Base-by-base conservation (phyloP, 2,329 filamentous ascomycete species). In the Aphanocladium album region DNA sequence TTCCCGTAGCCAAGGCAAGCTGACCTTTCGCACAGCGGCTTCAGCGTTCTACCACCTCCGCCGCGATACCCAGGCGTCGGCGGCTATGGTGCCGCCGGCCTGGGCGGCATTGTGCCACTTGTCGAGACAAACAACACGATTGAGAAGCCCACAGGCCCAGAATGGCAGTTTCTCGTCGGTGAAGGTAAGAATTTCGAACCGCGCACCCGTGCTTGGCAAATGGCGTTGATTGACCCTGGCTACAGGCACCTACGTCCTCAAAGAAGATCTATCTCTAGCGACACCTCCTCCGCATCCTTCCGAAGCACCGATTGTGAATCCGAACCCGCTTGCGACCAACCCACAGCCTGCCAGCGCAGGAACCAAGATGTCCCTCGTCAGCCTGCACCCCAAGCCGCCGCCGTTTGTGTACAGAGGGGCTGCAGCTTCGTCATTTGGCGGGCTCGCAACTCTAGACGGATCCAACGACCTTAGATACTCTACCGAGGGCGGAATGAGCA, bases 251-350 rank as follows among this genome's bases (percentile, higher is more conserved):
- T 99, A 99, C 71, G 83, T 90, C 23, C 84, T 98, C 47, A 89
- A 92, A 73, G 93, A 99, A 76, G 91, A 96, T 72, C 79, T 99
- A 30, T 89, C 92, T 67, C 87, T 99, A 61, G 93, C 95, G 49
- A 97, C 93, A 37, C 95, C 95, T 60, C 93, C 93, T 64, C 93
- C 93, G 16, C 95, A 99, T 76, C 95, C 95, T 23, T 96, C 93
- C 63, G 95, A 99, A 79, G 88, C 91, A 14, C 93, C 92, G 23
- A 78, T 93, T 45, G 77, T 89, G 61, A 97, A 96, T 70, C 89
- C 90, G 49, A 99, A 98, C 70, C 95, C 95, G 27, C 84, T 99
- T 46, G 89, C 91, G 43, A 97, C 93, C 6, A 89, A 83, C 19
- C 88, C 92, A 5, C 86, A 89, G 57, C 90, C 93, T n/a, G 91